Base-by-base conservation (phyloP, 2,329 filamentous ascomycete genomes). In the Phyllosticta capitalensis region DNA sequence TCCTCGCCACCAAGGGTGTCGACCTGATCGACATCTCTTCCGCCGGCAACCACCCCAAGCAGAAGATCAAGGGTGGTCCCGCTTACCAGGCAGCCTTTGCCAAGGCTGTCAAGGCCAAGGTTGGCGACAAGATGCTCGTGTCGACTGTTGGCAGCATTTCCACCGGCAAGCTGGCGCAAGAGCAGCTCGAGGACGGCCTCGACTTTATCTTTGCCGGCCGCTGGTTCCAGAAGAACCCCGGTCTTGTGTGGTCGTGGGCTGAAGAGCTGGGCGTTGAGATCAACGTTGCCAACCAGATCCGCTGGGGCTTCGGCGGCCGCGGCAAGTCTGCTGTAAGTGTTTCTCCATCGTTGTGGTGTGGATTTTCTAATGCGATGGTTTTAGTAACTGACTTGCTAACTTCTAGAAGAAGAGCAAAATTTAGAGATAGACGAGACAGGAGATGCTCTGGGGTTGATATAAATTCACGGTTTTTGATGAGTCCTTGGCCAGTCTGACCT, bases 21-120 rank as follows among this genome's bases (percentile, higher is more conserved):
- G 92, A 96, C 70, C 77, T 96, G 12, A 79, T 96, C 30, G 92
- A 96, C 70, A 83, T 95, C 59, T 90, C 86, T 65, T 86, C 85
- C 0, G 90, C 84, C 30, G 92, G 89, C 50, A 88, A 89, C 70
- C 81, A 84, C 69, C 72, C 78, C 33, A 70, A 73, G 52, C 85
- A 88, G 68, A 77, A 84, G 69, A 83, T 90, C 63, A 75, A 79
- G 26, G 67, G 79, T 10, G 80, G 82, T 51, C 83, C 85, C 1
- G 86, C 79, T 0, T 92, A 89, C 77, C 91, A 96, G 76, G 81
- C 85, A 21, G 83, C 85, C 48, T 83, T 94, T 59, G 87, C 90
- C 0, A 83, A 84, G 54, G 78, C 80, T 28, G 83, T 95, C 63
- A 89, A 92, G 68, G 79, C 85, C 64, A 87, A 82, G 10, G 82